Base-by-base conservation (phyloP, 306 rosid species). In the Fragaria nilgerrensis region DNA sequence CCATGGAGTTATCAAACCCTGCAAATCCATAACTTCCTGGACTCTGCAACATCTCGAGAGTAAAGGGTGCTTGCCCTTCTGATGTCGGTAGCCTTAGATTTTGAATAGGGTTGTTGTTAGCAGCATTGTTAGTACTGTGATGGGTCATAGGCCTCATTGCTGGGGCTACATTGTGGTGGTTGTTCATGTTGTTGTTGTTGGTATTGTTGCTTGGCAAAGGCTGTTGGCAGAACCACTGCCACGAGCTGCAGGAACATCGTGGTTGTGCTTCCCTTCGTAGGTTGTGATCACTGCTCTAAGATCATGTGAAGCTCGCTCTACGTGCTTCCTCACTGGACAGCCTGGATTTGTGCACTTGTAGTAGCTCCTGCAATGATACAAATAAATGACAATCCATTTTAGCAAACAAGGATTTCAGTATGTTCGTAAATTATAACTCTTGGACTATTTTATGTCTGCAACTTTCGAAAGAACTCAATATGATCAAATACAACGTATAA, bases 191-290 rank as follows among this genome's bases (percentile, higher is more conserved):
- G 43, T 37, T 75, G 75, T 58, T 47, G 75, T 17, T 78, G 72
- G 73, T 68, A 71, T 64, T 47, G 70, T 67, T 77, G 78, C 20
- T 85, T 50, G 86, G 90, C 29, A 87, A 17, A 79, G 90, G 47
- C 80, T 89, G 62, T 63, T 90, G 68, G 82, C 76, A 20, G 93
- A 80, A 77, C 93, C 90, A 61, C 96, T 90, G 65, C 96, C 96
- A 44, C 99, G 95, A 17, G 97, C 92, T 11, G 91, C 92, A 2
- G 99, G 99, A 15, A 95, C 93, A 4, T 95, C 98, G 45, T 95
- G 99, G 84, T 88, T 95, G 88, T 95, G 99, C 72, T 95, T 95
- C 17, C 99, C 97, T 74, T 95, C 99, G 37, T 95, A 95, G 73
- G 99, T 95, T 72, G 99, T 95, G 83, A 95, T 87, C 82, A 95